Conservation (phyloP, 225 moss, liverwort and hornwort species). For the Bryum argenteum region DNA sequence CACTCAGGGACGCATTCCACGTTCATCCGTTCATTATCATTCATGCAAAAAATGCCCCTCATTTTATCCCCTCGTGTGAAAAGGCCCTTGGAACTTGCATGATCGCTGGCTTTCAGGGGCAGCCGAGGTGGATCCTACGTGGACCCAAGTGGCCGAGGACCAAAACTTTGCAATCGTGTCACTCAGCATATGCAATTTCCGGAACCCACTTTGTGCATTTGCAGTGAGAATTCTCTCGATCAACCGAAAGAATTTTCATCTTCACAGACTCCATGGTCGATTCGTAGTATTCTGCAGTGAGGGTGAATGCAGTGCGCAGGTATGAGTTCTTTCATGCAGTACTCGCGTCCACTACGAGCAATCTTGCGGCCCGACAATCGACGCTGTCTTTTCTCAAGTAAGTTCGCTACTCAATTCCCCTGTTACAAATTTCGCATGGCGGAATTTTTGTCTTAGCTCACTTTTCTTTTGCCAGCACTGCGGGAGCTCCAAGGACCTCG, state of each 20-base stretch:
- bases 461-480: conserved; percentile 32
- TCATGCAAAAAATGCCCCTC: no score
- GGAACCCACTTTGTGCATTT: not conserved
- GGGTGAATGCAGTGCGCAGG: conserved; percentile 24
- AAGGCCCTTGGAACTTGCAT: not conserved
- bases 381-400: conserved; percentile 39
- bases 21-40: not conserved
- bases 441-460: no score
- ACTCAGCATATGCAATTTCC: not conserved
- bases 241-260: not conserved
- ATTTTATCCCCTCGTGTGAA: no score
- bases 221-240: not conserved
- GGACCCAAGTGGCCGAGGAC: not conserved
- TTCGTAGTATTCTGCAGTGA: not conserved
- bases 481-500: conserved; percentile 28
- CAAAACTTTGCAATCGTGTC: not conserved
- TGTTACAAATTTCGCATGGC: not conserved
- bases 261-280: not conserved
- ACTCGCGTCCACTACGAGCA: conserved; percentile 40
- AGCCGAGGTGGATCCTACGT: conserved; percentile 19
- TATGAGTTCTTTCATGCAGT: conserved; percentile 39
- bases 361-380: conserved; percentile 31
- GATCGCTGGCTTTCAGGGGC: not conserved
- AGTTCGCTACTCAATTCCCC: not conserved
- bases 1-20: not conserved